Percentiles rank a stretch among this genome's conserved stretches.
These are phyloP conservation scores for Neonectria magnoliae DNA, from an alignment of 2,329 filamentous ascomycete species.

Conservation along the genomic window DNA sequence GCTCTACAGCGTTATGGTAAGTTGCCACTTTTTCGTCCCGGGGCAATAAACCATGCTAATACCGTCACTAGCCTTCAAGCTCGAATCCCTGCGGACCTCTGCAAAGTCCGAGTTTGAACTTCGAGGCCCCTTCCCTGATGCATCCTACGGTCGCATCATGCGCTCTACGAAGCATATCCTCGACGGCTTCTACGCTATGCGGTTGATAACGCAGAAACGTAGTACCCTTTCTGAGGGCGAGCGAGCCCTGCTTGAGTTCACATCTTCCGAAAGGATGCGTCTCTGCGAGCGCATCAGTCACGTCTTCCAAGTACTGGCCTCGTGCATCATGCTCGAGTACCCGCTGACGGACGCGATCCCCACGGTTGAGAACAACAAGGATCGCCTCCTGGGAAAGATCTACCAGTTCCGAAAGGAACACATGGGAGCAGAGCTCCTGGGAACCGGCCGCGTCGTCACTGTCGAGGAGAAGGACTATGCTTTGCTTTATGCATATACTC, in stretches of 20 bases:
- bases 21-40: slow-evolving; percentile 5
- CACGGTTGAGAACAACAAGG: slow-evolving; percentile 80
- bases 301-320: slow-evolving; percentile 85
- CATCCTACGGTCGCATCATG: slow-evolving; percentile 78
- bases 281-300: slow-evolving; percentile 92
- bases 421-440: slow-evolving; percentile 47
- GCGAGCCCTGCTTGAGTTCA: slow-evolving; percentile 81
- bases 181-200: slow-evolving; percentile 96
- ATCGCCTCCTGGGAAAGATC: slow-evolving; percentile 85
- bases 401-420: slow-evolving; percentile 84
- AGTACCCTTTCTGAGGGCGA: slow-evolving; percentile 81
- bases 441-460: slow-evolving; percentile 42
- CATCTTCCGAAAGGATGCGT: slow-evolving; percentile 79
- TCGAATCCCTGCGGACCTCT: slow-evolving; percentile 77
- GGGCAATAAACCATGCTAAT: slow-evolving; percentile 3
- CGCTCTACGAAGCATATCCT: slow-evolving; percentile 84
- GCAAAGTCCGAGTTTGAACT: slow-evolving; percentile 91
- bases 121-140: slow-evolving; percentile 83
- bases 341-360: slow-evolving; percentile 90
- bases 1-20: slow-evolving; percentile 81
- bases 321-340: slow-evolving; percentile 93
- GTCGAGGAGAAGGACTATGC: slow-evolving; percentile 86
- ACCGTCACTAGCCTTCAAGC: slow-evolving; percentile 62
- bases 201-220: slow-evolving; percentile 87
- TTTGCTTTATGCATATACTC: slow-evolving; percentile 88